Percentiles rank a stretch among this genome's conserved stretches.
Evolutionary conservation across 768 basidiomycete species (phyloP).

Genomic region (Lentinula raphanica): DNA sequence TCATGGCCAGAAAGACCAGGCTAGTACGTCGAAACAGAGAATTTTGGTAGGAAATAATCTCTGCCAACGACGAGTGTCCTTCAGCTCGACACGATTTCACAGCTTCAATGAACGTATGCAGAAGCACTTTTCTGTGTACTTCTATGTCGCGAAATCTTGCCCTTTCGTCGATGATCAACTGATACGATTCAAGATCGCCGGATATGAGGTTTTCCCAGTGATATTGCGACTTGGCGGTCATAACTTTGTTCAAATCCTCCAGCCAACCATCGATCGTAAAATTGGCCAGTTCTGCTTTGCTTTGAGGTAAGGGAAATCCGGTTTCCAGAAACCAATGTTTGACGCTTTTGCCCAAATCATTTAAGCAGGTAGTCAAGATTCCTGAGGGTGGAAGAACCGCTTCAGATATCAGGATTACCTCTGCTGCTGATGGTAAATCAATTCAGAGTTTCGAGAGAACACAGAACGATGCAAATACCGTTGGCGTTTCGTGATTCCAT

Average conservation of each 20-base stretch:
- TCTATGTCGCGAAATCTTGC: neutral
- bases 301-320: neutral
- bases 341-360: neutral
- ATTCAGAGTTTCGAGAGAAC: too few relatives aligned
- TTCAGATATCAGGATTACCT: too few relatives aligned
- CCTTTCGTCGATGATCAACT: neutral
- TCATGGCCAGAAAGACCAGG: neutral
- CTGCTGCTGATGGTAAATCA: too few relatives aligned
- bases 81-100: neutral
- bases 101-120: neutral
- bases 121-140: neutral
- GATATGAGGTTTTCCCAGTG: neutral
- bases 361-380: too few relatives aligned
- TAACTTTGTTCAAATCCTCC: too few relatives aligned
- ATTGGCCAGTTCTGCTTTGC: neutral
- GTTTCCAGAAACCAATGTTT: neutral
- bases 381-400: too few relatives aligned
- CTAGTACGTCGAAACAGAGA: neutral
- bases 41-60: neutral
- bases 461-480: too few relatives aligned
- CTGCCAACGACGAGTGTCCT: neutral
- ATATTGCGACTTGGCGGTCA: neutral
- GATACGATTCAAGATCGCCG: neutral
- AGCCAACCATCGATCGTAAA: too few relatives aligned
- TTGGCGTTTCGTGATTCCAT: too few relatives aligned